phyloP scores from a whole-genome alignment of 1,284 basidiomycete genomes.

The Hortiboletus rubellus region DNA sequence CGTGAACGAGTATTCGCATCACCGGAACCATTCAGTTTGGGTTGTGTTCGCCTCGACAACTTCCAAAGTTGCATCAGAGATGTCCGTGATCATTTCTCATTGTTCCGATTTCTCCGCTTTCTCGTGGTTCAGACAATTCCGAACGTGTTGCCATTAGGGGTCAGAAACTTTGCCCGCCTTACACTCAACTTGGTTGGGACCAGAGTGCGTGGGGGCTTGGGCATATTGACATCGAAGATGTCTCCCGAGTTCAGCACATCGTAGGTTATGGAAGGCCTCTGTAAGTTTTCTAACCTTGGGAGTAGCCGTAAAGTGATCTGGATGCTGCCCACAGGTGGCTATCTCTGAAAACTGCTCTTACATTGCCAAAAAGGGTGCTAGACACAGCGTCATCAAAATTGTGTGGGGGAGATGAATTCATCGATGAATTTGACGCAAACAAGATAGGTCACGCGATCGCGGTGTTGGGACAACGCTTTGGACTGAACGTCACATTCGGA shows the following conservation, averaged over 20 bases:
- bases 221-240: not conserved
- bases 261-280: conserved; percentile 1
- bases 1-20: too few relatives aligned
- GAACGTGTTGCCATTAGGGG: not conserved
- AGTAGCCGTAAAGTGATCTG: not conserved
- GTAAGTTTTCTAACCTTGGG: not conserved
- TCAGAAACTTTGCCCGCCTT: conserved; percentile 8
- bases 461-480: conserved; percentile 12
- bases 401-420: not conserved
- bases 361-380: not conserved
- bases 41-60: conserved; percentile 17
- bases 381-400: not conserved
- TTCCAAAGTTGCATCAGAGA: conserved; percentile 8
- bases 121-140: conserved; percentile 11
- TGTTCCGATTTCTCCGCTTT: not conserved
- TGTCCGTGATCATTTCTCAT: not conserved
- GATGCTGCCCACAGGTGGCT: conserved; percentile 1
- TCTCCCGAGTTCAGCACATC: not conserved
- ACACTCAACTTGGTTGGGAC: conserved; percentile 13
- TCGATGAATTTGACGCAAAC: not conserved
- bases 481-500: conserved; percentile 1
- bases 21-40: too few relatives aligned
- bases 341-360: not conserved
- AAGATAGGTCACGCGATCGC: conserved; percentile 1
- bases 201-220: not conserved